Base-by-base conservation (phyloP, 106 monocot species). In the Alisma plantagoaquatica region DNA sequence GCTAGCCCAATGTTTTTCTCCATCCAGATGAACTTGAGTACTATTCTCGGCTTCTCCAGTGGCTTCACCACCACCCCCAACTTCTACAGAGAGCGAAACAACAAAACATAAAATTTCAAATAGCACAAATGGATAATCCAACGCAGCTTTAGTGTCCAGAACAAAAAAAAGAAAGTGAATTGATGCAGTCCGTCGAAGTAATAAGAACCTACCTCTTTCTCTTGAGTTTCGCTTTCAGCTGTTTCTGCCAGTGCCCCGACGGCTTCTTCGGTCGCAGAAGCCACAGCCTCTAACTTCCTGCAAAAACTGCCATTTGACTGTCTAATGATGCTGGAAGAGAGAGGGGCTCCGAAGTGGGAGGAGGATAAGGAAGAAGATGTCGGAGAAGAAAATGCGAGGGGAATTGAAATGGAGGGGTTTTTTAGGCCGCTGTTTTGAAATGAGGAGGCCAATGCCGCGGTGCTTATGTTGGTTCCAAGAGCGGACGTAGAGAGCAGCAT, bases 1-100 rank as follows among this genome's bases (percentile, higher is more conserved):
- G 46, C 61, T 22, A 70, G 23, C 16, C 70, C 70, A 21, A 70
- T 62, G 54, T 62, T 70, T 47, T 70, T 70, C 62, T 70, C 70
- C 70, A 70, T 70, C 70, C 70, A 70, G 31, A 70, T 62, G 54
- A 70, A 70, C 70, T 55, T 61, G 22, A 70, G 70, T 33, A 70
- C 70, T 26, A 70, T 45, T 24, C 61, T 53, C 11, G 70, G 61
- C 46, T 70, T 70, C 60, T 62, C 70, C 46, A 44, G 6, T 2
- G 21, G 46, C 53, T 53, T 62, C 61, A 54, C 48, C 33, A 66
- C 70, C 61, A 70, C 70, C 4, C 62, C 33, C 30, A 62, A 22
- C 45, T 55, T 61, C 69, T 69, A 31, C 33, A 51, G 16, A 30
- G 10, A 31, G 23, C 2, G 11, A 25, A 10, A 45, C 31, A 48